Base-by-base conservation (phyloP, 2,329 filamentous ascomycete species). In the Zasmidium citrigriseum region DNA sequence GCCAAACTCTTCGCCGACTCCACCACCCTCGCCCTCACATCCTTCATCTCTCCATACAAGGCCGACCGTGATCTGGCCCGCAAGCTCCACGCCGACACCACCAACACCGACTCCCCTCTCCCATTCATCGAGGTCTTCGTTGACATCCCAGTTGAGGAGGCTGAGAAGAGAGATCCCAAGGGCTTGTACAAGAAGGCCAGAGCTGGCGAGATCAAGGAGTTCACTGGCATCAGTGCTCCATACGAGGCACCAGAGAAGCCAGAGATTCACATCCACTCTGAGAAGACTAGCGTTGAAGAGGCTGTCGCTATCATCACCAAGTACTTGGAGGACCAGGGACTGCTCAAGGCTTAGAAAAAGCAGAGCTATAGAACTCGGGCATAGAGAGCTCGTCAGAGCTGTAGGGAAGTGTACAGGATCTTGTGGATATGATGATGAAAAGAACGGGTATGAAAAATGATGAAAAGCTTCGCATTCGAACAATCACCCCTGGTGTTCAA, bases 111-210 rank as follows among this genome's bases (percentile, higher is more conserved):
- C 66, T 75, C 79, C 1, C 79, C 89, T 0, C 83, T 98, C 57
- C 88, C 90, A 10, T 99, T 99, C 74, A 84, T 99, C 66, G 95
- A 99, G 79, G 91, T 98, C 58, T 96, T 87, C 72, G 88, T 99
- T 63, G 92, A 99, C 76, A 87, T 98, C 12, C 90, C 92, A 14
- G 83, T 98, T 66, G 90, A 91, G 76, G 91, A 95, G 46, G 93
- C 95, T 38, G 93, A 98, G 85, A 83, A 93, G 84, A 87, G 95
- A 63, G 95, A 99, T 73, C 95, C 95, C 50, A 99, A 99, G 86
- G 95, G 93, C 4, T 80, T 98, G 60, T 99, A 99, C 80, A 96
- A 96, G 84, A 96, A 96, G 85, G 95, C 95, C 12, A 83, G 93
- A 46, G 88, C 90, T 52, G 95, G 95, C 46, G 87, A 96, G 76